Percentiles rank a stretch among this genome's conserved stretches.
Evolutionary conservation across 2,329 filamentous ascomycete genomes (phyloP).

Genomic region (Ophiocordyceps camponoti-leonardi): DNA sequence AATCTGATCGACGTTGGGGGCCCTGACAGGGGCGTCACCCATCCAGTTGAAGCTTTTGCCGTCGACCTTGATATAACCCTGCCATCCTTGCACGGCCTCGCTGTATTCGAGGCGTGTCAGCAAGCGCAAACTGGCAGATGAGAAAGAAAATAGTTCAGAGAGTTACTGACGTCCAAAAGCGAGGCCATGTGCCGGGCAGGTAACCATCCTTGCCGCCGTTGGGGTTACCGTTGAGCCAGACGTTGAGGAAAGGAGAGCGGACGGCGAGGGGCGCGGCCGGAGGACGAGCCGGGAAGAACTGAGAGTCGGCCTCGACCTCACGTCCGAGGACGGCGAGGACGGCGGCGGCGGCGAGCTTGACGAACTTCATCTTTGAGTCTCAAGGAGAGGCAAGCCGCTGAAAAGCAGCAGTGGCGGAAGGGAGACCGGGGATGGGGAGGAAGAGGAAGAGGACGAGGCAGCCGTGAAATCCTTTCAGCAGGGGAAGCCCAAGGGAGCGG

Average conservation of each 20-base stretch:
- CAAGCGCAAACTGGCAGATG: too few species aligned
- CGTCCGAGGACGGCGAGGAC: slow-evolving; percentile 5
- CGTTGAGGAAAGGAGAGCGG: slow-evolving; percentile 56
- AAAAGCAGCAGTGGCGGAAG: neutral
- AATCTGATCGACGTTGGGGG: slow-evolving; percentile 37
- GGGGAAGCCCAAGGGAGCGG: neutral
- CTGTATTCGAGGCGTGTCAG: slow-evolving; percentile 12
- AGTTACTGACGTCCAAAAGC: slow-evolving; percentile 52
- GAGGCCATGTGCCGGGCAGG: slow-evolving; percentile 51
- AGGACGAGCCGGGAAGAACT: slow-evolving; percentile 45
- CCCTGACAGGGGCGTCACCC: slow-evolving; percentile 32
- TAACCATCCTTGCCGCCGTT: slow-evolving; percentile 47
- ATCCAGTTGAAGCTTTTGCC: slow-evolving; percentile 48
- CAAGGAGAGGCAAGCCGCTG: neutral
- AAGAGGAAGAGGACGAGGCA: neutral
- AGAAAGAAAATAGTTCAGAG: too few species aligned
- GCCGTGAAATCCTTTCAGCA: neutral
- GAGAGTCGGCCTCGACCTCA: slow-evolving; percentile 20
- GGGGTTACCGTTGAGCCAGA: slow-evolving; percentile 46
- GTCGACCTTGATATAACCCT: slow-evolving; percentile 54
- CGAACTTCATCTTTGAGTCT: slow-evolving; percentile 6
- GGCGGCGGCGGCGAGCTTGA: slow-evolving; percentile 6
- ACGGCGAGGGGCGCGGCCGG: slow-evolving; percentile 58
- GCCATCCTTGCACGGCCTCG: slow-evolving; percentile 40
- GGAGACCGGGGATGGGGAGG: too few species aligned